Evolutionary conservation across 129 eudicot genomes (phyloP).

Genomic region (Apium graveolens): DNA sequence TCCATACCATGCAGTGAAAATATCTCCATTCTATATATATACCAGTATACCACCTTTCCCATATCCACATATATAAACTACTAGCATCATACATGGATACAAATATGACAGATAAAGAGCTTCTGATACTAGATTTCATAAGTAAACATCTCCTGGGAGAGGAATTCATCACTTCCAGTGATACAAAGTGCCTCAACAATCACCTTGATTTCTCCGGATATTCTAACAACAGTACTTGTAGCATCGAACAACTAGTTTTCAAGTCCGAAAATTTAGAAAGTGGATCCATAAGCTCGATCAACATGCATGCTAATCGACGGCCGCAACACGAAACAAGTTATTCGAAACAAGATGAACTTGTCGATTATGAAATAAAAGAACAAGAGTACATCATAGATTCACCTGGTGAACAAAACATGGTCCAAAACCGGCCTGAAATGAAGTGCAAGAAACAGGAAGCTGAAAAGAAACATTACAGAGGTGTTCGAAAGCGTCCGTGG

Average conservation of each 20-base stretch:
- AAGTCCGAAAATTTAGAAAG: background rate
- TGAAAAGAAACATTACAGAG: conserved; percentile 40
- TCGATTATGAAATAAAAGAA: too few species aligned
- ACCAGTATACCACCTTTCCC: too few species aligned
- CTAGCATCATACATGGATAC: too few species aligned
- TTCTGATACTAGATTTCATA: conserved; percentile 38
- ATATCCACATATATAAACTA: too few species aligned
- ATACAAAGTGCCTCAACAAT: background rate
- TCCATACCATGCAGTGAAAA: too few species aligned
- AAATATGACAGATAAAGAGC: conserved; percentile 30
- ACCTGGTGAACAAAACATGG: too few species aligned
- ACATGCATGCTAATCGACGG: too few species aligned
- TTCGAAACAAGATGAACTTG: too few species aligned
- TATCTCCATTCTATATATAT: too few species aligned
- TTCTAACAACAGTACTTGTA: background rate
- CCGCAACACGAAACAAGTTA: background rate
- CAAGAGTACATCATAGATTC: too few species aligned
- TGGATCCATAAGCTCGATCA: background rate
- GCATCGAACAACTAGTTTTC: background rate
- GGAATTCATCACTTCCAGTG: conserved; percentile 22
- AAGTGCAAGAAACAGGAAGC: too few species aligned
- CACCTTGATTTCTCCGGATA: conserved; percentile 4
- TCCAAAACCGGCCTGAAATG: too few species aligned
- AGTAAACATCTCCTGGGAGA: conserved; percentile 46
- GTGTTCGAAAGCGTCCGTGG: conserved; percentile 84